These are phyloP conservation scores for Gaeumannomyces sp. DNA, from an alignment of 2,329 filamentous ascomycete genomes.

Conservation along the genomic window DNA sequence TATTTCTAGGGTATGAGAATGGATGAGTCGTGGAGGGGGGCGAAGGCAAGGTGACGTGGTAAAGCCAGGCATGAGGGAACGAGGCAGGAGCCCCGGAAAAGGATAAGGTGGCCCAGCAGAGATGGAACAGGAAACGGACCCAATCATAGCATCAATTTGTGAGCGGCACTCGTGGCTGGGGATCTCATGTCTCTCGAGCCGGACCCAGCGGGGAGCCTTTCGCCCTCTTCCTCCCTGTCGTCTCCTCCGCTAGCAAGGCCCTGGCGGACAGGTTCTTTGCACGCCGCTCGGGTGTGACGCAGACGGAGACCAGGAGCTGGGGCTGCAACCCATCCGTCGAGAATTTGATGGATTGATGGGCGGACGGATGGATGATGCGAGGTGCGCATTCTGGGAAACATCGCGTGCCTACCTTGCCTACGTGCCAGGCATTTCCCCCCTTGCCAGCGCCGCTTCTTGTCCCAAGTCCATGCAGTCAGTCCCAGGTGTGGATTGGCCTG, in stretches of 20 bases:
- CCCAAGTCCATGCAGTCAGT: not conserved
- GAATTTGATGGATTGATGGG: not conserved
- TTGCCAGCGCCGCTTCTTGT: not conserved
- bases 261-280: not conserved
- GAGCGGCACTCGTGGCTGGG: not conserved
- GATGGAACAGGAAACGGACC: not conserved
- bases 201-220: not conserved
- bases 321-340: not conserved
- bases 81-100: not conserved
- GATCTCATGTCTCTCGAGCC: not conserved
- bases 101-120: not conserved
- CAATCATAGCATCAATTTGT: not conserved
- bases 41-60: slow-evolving; percentile 4
- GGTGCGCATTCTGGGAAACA: not conserved
- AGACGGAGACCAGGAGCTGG: not conserved
- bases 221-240: not conserved
- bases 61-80: not conserved
- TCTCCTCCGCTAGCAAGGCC: not conserved
- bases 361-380: not conserved
- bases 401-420: not conserved
- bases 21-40: slow-evolving; percentile 2
- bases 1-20: not conserved
- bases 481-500: not conserved
- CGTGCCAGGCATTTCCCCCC: not conserved
- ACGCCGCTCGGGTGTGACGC: not conserved